phyloP scores from a whole-genome alignment of 139 green algal species.

The Auxenochlorella pyrenoidosa region DNA sequence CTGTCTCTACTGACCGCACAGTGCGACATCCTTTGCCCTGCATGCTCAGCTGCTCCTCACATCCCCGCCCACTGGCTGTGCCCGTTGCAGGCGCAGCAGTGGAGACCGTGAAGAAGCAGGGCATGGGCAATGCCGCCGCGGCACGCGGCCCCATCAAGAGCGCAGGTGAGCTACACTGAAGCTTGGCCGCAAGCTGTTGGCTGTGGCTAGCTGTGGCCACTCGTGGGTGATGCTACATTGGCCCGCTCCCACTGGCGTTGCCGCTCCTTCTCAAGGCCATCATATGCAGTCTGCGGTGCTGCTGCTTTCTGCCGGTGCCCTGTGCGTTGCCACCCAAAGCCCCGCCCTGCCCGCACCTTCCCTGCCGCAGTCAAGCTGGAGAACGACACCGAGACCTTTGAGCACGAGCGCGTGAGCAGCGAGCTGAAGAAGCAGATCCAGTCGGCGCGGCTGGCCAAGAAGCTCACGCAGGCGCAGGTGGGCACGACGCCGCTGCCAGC shows the following conservation, averaged over 20 bases:
- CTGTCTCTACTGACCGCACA: neutral
- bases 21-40: no score
- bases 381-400: slow-evolving; percentile 88
- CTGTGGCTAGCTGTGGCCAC: neutral
- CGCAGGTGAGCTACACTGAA: neutral
- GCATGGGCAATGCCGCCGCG: slow-evolving; percentile 27
- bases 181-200: neutral
- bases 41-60: neutral
- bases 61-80: neutral
- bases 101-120: slow-evolving; percentile 75
- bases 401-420: slow-evolving; percentile 82
- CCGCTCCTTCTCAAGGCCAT: neutral
- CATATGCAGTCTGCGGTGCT: no score
- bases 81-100: slow-evolving; percentile 56
- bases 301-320: no score
- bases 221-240: neutral
- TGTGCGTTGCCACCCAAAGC: neutral
- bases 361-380: slow-evolving; percentile 83
- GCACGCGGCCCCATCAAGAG: slow-evolving; percentile 61
- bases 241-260: neutral
- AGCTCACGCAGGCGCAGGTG: slow-evolving; percentile 96
- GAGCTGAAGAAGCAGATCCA: slow-evolving; percentile 97
- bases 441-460: slow-evolving; percentile 92
- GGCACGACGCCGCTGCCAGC: neutral
- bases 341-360: neutral